Base-by-base conservation (phyloP, 768 basidiomycete genomes). In the Tulasnella sp. region DNA sequence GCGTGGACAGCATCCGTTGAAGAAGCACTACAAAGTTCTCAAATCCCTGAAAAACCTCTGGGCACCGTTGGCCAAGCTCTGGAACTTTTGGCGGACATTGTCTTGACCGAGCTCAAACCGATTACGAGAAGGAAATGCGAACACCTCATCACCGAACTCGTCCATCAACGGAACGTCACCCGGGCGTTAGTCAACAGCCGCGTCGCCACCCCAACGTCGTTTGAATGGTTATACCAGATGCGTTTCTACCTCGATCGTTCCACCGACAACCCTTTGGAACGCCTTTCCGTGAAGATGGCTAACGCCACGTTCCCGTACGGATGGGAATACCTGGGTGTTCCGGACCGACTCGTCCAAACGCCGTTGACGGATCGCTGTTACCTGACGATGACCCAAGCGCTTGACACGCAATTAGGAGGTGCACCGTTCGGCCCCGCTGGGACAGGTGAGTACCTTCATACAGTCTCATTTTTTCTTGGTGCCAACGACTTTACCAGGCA, bases 371-470 rank as follows among this genome's bases (percentile, higher is more conserved):
- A 99, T 68, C 79, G 90, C 54, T 94, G 94, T 52, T 99, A 98
- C 70, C 77, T 98, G 49, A 98, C 96, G 0, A 70, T 99, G 49
- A 97, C 94, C 0, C 96, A 98, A 67, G 96, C 96, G 4, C 74
- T 99, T 57, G 83, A 93, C 66, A 88, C 82, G 62, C 92, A 98
- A 65, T 80, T 98, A 12, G 96, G 96, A 64, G 96, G 96, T 21
- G 84, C 96, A 32, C 96, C 96, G 3, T 99, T 99, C 67, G 96
- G 96, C 15, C 96, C 96, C 49, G 96, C 96, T 17, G 96, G 96
- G 69, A 98, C 94, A 58, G 92, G 91, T 83, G 61, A 63, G 73
- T 63, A 53, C 32, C 11, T 12, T 42, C 15, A 3, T 19, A 15
- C 25, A 23, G 2, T 23, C 7, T 35, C 23, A 17, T n/a, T 15